Evolutionary conservation across 352 stramenopile species (phyloP).

Genomic region (Aphanomyces invadans): DNA sequence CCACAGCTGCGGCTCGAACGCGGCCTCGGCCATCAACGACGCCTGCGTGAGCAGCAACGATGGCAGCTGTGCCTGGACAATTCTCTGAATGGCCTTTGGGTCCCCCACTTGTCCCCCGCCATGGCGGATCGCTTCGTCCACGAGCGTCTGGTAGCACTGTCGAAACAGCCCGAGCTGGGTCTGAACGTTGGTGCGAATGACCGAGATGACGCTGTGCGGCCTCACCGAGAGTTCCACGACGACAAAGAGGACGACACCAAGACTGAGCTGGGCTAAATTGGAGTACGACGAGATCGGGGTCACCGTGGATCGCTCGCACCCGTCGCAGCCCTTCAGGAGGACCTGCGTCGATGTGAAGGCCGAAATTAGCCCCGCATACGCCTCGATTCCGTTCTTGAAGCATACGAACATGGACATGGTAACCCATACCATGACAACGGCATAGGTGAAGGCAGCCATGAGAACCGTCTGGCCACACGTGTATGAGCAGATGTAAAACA

Average conservation of each 20-base stretch:
- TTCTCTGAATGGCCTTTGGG: conserved; percentile 31
- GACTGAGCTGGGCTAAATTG: conserved; percentile 62
- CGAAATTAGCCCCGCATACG: conserved; percentile 66
- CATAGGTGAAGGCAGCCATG: conserved; percentile 39
- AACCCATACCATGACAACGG: conserved; percentile 67
- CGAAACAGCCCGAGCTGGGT: conserved; percentile 56
- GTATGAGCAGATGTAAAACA: conserved; percentile 73
- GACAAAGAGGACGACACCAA: conserved; percentile 75
- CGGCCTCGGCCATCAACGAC: conserved; percentile 48
- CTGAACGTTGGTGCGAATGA: conserved; percentile 69
- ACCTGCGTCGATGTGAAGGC: conserved; percentile 60
- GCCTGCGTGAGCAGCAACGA: conserved; percentile 46
- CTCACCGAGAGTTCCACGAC: conserved; percentile 56
- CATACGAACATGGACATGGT: conserved; percentile 65
- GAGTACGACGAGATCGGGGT: conserved; percentile 63
- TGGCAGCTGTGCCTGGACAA: conserved; percentile 52
- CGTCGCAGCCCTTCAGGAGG: conserved; percentile 50
- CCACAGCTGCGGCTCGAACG: conserved; percentile 62
- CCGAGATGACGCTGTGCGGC: conserved; percentile 53
- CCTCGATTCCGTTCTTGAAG: conserved; percentile 54
- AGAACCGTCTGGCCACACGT: conserved; percentile 40
- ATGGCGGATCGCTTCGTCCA: conserved; percentile 57
- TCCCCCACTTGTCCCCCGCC: conserved; percentile 41
- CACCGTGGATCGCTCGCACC: conserved; percentile 32
- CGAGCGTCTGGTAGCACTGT: conserved; percentile 54